phyloP scores from a whole-genome alignment of 2,329 filamentous ascomycete species.

The Macrophomina phaseolina region DNA sequence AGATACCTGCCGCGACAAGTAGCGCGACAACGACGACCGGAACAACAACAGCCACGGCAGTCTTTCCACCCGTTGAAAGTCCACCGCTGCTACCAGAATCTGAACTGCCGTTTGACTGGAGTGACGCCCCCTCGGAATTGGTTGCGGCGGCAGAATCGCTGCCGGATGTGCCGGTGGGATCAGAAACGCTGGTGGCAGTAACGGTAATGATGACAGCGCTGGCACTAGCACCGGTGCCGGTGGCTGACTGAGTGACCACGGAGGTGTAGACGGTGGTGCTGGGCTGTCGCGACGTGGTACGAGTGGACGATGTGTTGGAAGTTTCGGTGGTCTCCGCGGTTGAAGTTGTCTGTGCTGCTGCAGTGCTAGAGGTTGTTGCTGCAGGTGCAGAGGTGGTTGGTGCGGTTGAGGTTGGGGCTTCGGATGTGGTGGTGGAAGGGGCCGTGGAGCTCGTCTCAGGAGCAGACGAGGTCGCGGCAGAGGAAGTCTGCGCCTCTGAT shows the following conservation, averaged over 20 bases:
- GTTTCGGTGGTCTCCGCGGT: neutral
- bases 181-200: slow-evolving; percentile 17
- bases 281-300: neutral
- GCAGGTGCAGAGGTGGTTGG: slow-evolving; percentile 15
- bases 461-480: slow-evolving; percentile 12
- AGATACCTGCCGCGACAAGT: slow-evolving; percentile 76
- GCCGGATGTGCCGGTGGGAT: slow-evolving; percentile 24
- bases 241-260: slow-evolving; percentile 22
- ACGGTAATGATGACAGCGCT: slow-evolving; percentile 19
- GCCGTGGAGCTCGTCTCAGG: slow-evolving; percentile 12
- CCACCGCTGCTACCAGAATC: slow-evolving; percentile 42
- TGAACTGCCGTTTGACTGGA: slow-evolving; percentile 3
- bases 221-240: neutral
- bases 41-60: slow-evolving; percentile 91
- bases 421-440: slow-evolving; percentile 4
- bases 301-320: neutral
- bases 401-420: neutral
- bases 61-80: slow-evolving; percentile 70
- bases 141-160: slow-evolving; percentile 3
- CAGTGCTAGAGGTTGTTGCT: neutral
- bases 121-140: slow-evolving; percentile 3
- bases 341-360: neutral
- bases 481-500: slow-evolving; percentile 19
- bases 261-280: slow-evolving; percentile 27
- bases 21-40: slow-evolving; percentile 88